Conservation (phyloP, 148 eudicot genomes). For the Cornus suecica region DNA sequence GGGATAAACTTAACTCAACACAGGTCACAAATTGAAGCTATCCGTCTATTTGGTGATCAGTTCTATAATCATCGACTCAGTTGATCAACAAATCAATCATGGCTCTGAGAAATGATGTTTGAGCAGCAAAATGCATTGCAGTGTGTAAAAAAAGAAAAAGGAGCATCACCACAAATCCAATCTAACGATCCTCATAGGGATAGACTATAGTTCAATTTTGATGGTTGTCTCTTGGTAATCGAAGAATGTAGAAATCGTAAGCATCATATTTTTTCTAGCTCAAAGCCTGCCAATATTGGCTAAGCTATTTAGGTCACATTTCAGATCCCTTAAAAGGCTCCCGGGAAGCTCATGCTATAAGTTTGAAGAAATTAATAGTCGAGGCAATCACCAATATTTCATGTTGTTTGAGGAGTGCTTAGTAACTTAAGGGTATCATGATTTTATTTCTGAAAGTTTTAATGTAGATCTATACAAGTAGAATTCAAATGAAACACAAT, state of each 20-base stretch:
- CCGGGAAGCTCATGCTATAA: background rate
- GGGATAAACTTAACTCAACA: background rate
- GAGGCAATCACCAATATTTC: background rate
- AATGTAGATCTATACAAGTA: too few species aligned
- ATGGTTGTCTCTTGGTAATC: too few species aligned
- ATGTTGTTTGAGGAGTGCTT: background rate
- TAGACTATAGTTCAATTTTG: too few species aligned
- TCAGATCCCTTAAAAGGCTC: background rate
- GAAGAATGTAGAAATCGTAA: too few species aligned
- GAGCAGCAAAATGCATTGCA: too few species aligned
- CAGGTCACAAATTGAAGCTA: background rate
- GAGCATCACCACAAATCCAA: too few species aligned
- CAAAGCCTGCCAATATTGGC: background rate
- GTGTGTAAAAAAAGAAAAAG: too few species aligned
- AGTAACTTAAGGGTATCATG: background rate
- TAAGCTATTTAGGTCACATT: background rate
- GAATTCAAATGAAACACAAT: too few species aligned
- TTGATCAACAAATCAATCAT: background rate
- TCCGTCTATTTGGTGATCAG: background rate
- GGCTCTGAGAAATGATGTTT: too few species aligned
- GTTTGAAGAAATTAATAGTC: background rate
- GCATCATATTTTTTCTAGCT: background rate
- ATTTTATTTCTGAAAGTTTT: too few species aligned
- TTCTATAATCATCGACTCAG: background rate
- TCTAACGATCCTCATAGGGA: too few species aligned